phyloP scores from a whole-genome alignment of 306 rosid species.

The Malus asiatica region DNA sequence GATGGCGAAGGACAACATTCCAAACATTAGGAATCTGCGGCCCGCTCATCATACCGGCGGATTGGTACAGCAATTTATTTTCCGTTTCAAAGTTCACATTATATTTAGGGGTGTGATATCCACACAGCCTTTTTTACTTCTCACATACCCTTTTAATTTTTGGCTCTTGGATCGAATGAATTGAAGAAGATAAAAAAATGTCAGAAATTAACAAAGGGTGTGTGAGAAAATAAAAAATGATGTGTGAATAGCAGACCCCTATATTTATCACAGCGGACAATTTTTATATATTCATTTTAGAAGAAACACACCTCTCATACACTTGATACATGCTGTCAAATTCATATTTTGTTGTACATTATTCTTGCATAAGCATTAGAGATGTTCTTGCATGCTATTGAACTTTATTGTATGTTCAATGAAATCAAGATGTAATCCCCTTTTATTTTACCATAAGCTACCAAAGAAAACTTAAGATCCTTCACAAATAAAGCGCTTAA shows the following conservation, averaged over 20 bases:
- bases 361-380: background rate
- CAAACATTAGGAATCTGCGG: background rate
- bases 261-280: background rate
- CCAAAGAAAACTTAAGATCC: background rate
- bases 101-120: background rate
- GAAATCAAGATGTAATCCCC: background rate
- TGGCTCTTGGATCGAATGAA: no score
- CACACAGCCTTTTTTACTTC: no score
- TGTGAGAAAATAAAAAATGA: no score
- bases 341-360: background rate
- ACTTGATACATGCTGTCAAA: background rate
- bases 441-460: background rate
- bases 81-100: background rate
- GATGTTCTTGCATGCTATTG: background rate
- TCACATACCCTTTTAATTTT: no score
- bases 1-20: constrained; percentile 23
- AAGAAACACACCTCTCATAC: background rate
- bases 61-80: background rate
- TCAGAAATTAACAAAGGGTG: no score
- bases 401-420: background rate
- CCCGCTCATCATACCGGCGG: background rate
- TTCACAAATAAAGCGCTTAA: background rate
- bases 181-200: no score
- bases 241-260: fast-evolving
- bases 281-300: background rate